A percentile compares a stretch with the other conserved stretches of the same genome.
phyloP scores from a whole-genome alignment of 768 basidiomycete genomes.

The Tricholoma flavovirens region DNA sequence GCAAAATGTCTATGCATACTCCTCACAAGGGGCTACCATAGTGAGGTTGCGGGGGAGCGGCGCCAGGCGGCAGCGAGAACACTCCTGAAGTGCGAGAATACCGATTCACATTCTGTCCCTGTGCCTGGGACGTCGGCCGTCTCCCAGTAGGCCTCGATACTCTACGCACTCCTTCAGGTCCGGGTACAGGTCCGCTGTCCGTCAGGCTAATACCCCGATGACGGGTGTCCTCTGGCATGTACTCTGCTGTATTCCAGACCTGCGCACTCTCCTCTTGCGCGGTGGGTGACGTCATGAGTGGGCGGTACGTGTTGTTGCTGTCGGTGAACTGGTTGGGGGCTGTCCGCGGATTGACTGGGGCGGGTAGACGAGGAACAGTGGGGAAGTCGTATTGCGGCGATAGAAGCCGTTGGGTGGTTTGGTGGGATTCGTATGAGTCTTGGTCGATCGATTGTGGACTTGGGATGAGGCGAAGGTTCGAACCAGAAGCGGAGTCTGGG shows the following conservation, averaged over 20 bases:
- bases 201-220: slow-evolving; percentile 71
- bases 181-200: slow-evolving; percentile 81
- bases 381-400: slow-evolving; percentile 19
- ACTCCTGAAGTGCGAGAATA: slow-evolving; percentile 60
- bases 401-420: slow-evolving; percentile 24
- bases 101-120: slow-evolving; percentile 47
- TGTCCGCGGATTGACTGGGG: slow-evolving; percentile 18
- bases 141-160: slow-evolving; percentile 59
- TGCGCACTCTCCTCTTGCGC: slow-evolving; percentile 27
- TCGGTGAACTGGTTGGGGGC: slow-evolving; percentile 23
- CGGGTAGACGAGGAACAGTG: slow-evolving; percentile 20
- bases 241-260: slow-evolving; percentile 9
- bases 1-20: neutral
- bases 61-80: slow-evolving; percentile 65
- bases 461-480: slow-evolving; percentile 38
- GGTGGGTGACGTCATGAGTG: slow-evolving; percentile 34
- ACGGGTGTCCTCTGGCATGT: slow-evolving; percentile 27
- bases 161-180: slow-evolving; percentile 71
- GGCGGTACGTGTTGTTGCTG: slow-evolving; percentile 56
- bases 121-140: slow-evolving; percentile 55
- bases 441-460: slow-evolving; percentile 35
- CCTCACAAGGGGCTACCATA: slow-evolving; percentile 13
- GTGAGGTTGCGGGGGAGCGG: slow-evolving; percentile 54
- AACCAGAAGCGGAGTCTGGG: slow-evolving; percentile 35
- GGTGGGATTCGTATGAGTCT: slow-evolving; percentile 32